These are phyloP conservation scores for Jackrogersella minutella DNA, from an alignment of 495 filamentous ascomycete genomes.

Conservation along the genomic window DNA sequence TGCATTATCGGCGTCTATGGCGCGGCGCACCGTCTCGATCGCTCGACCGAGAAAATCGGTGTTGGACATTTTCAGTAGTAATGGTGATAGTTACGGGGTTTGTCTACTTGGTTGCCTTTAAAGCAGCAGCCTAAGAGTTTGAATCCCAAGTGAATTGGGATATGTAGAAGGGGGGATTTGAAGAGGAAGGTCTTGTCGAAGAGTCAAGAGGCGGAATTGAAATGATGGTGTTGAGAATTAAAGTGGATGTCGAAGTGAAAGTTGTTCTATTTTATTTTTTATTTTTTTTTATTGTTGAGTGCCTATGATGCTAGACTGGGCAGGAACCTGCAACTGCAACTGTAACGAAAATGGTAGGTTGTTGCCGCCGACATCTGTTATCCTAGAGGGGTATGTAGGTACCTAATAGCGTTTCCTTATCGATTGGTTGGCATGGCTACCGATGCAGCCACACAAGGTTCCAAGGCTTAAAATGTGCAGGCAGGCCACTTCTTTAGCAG, in stretches of 20 bases:
- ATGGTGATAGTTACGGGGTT: not conserved
- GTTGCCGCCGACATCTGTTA: slow-evolving; percentile 38
- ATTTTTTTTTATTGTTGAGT: slow-evolving; percentile 27
- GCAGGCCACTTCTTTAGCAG: not conserved
- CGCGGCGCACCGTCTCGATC: slow-evolving; percentile 94
- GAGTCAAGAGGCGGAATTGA: not conserved
- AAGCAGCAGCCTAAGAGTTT: not conserved
- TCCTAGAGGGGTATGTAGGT: slow-evolving; percentile 36
- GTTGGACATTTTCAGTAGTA: slow-evolving; percentile 79
- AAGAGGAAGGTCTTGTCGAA: not conserved
- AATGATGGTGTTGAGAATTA: slow-evolving; percentile 14
- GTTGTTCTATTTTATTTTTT: slow-evolving; percentile 1
- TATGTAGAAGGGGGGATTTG: not conserved
- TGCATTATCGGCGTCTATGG: slow-evolving; percentile 95
- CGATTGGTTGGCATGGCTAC: slow-evolving; percentile 36
- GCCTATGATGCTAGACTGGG: slow-evolving; percentile 25
- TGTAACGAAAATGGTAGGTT: slow-evolving; percentile 1
- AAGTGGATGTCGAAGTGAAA: not conserved
- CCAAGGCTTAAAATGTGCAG: not conserved
- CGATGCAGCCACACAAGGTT: slow-evolving; percentile 22
- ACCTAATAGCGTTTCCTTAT: slow-evolving; percentile 14
- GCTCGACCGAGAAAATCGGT: slow-evolving; percentile 96
- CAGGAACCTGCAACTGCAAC: slow-evolving; percentile 33
- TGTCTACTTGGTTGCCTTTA: slow-evolving; percentile 1
- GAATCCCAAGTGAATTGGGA: slow-evolving; percentile 3